Evolutionary conservation across 2,329 filamentous ascomycete species (phyloP).

Genomic region (Hymenoscyphus fraxineus): DNA sequence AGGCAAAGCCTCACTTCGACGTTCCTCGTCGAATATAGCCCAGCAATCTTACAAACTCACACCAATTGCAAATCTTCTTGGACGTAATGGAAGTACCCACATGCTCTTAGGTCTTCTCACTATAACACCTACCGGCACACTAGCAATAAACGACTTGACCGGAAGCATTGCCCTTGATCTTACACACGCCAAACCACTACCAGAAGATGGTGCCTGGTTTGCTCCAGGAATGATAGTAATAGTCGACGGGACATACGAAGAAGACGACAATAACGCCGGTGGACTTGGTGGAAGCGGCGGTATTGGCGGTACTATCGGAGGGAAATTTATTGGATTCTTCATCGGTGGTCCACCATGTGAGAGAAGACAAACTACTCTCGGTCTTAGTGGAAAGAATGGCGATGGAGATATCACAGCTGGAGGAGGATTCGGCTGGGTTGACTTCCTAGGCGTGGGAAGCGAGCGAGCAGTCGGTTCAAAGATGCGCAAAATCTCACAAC

Average conservation of each 20-base stretch:
- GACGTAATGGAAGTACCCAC: slow-evolving; percentile 78
- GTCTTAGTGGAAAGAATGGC: slow-evolving; percentile 55
- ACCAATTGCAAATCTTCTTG: slow-evolving; percentile 70
- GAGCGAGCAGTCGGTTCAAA: slow-evolving; percentile 76
- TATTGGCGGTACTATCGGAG: slow-evolving; percentile 87
- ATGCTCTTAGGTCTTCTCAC: slow-evolving; percentile 82
- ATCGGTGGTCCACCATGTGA: slow-evolving; percentile 91
- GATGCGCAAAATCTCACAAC: slow-evolving; percentile 77
- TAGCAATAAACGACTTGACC: slow-evolving; percentile 81
- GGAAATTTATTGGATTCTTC: slow-evolving; percentile 84
- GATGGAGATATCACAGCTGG: slow-evolving; percentile 58
- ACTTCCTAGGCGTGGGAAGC: slow-evolving; percentile 88
- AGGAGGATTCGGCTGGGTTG: slow-evolving; percentile 92
- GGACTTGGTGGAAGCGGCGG: slow-evolving; percentile 73
- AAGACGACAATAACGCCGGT: slow-evolving; percentile 71
- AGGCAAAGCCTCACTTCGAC: slow-evolving; percentile 51
- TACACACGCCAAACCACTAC: slow-evolving; percentile 74
- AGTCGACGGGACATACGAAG: slow-evolving; percentile 93
- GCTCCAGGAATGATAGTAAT: slow-evolving; percentile 94
- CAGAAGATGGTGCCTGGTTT: slow-evolving; percentile 86
- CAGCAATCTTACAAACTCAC: slow-evolving; percentile 82
- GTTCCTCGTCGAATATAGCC: slow-evolving; percentile 52
- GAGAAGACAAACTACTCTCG: slow-evolving; percentile 73
- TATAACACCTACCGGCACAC: slow-evolving; percentile 72
- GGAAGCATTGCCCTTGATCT: slow-evolving; percentile 85